A percentile compares a stretch with the other conserved stretches of the same genome.
Evolutionary conservation across 108 stramenopile genomes (phyloP).

Genomic region (Skeletonema marinoi): DNA sequence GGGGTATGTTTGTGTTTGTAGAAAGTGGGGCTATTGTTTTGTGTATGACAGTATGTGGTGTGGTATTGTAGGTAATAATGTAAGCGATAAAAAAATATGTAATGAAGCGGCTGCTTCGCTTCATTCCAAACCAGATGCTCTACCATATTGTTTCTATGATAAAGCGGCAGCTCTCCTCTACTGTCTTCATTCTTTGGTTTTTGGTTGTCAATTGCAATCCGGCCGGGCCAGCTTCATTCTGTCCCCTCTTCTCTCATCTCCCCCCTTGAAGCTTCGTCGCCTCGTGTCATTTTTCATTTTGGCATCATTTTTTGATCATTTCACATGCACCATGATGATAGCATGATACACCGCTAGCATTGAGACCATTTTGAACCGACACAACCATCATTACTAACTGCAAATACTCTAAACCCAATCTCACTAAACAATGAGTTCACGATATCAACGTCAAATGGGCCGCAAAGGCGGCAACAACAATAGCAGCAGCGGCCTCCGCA

Average conservation of each 20-base stretch:
- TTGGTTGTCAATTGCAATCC: too few relatives aligned
- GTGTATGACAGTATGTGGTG: background rate
- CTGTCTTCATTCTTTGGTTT: too few relatives aligned
- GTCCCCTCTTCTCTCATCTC: too few relatives aligned
- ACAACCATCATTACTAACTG: background rate
- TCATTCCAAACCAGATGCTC: too few relatives aligned
- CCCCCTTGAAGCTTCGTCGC: too few relatives aligned
- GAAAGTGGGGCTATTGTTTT: background rate
- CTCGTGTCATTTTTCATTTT: background rate
- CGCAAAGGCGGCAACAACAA: constrained; percentile 3
- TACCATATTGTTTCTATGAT: too few relatives aligned
- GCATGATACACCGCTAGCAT: background rate
- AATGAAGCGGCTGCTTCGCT: too few relatives aligned
- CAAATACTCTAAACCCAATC: background rate
- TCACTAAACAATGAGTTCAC: constrained; percentile 24
- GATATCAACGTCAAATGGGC: constrained; percentile 78
- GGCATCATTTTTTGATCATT: background rate
- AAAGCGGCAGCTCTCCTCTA: too few relatives aligned
- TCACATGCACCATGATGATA: background rate
- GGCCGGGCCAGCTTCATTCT: too few relatives aligned
- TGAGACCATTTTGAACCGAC: background rate
- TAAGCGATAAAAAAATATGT: background rate
- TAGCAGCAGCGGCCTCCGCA: constrained; percentile 17
- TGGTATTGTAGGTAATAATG: background rate
- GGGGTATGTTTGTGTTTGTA: background rate